Percentiles rank a stretch among this genome's conserved stretches.
Evolutionary conservation across 768 basidiomycete genomes (phyloP).

Genomic region (Pisolithus marmoratus): DNA sequence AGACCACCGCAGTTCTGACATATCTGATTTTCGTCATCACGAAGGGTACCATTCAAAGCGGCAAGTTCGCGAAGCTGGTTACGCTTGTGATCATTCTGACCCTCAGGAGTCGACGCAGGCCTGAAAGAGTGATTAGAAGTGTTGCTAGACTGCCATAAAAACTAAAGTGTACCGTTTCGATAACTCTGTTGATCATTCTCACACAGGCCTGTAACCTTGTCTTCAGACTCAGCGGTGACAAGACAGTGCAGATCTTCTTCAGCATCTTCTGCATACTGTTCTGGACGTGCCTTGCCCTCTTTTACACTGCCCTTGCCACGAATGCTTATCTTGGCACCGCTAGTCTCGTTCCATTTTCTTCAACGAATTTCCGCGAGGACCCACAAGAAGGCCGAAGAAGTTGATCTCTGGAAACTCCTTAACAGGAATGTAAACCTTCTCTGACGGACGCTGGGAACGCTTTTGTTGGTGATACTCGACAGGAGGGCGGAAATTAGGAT

Average conservation of each 20-base stretch:
- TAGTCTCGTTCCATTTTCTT: slow-evolving; percentile 99
- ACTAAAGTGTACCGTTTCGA: slow-evolving; percentile 76
- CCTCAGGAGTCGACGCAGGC: slow-evolving; percentile 98
- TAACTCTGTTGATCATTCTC: slow-evolving; percentile 93
- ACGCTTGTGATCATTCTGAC: slow-evolving; percentile 98
- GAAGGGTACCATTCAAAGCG: slow-evolving; percentile 95
- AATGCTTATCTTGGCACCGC: slow-evolving; percentile 97
- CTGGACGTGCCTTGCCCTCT: slow-evolving; percentile 95
- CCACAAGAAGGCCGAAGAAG: slow-evolving; percentile 97
- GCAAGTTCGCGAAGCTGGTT: slow-evolving; percentile 98
- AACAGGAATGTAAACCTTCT: slow-evolving; percentile 99
- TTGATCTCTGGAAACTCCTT: slow-evolving; percentile 99
- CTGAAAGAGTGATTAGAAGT: slow-evolving; percentile 34
- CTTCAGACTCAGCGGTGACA: slow-evolving; percentile 86
- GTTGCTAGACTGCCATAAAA: slow-evolving; percentile 1
- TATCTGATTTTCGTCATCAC: slow-evolving; percentile 98
- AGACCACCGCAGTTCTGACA: slow-evolving; percentile 95
- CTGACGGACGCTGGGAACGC: slow-evolving; percentile 86
- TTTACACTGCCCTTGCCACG: slow-evolving; percentile 98
- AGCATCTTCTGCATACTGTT: slow-evolving; percentile 92
- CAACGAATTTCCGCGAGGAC: slow-evolving; percentile 96
- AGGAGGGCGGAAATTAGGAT: slow-evolving; percentile 96
- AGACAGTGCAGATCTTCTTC: slow-evolving; percentile 99
- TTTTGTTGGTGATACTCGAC: slow-evolving; percentile 96
- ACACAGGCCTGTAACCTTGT: slow-evolving; percentile 90